Evolutionary conservation across 225 moss, liverwort and hornwort species (phyloP), one percentile per base, ranked within the genome.

Genomic region (Lunularia cruciata): DNA sequence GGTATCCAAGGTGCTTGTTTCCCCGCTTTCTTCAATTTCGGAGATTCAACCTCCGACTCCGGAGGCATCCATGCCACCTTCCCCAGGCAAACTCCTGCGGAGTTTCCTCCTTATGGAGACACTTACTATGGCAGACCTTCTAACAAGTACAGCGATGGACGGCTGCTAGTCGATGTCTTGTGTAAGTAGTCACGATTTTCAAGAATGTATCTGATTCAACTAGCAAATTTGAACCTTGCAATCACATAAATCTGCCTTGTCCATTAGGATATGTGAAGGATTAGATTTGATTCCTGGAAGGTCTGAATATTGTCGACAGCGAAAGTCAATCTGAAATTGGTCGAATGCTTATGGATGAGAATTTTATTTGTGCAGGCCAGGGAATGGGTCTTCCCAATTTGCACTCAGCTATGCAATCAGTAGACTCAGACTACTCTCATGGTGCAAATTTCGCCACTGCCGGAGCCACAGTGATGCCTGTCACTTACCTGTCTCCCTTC

Each of bases 51-150:
- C 10, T 83, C 82, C 1, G 82, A 83, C 19, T 67, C 78, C 18
- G 82, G 82, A 46, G 82, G 78, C 12, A 83, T 83, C 49, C 82
- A 83, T 53, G 67, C 78, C 26, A 71, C 78, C n/a, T 83, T 83
- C 67, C 82, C 82, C 7, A 55, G 37, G 58, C 75, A 75, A 45
- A 75, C 82, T 27, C 82, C 82, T 8, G 75, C 82, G 8, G 82
- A 83, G 65, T 78, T 55, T 20, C 16, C 27, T 39, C 82, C 82
- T 6, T 83, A 83, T 18, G 82, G 82, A 1, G 58, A 65, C 45
- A 78, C 82, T 10, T 75, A 40, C 30, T 75, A 72, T 15, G 78
- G 78, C 28, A 53, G 3, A 60, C 82, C 82, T 2, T 60, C 72
- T 16, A 67, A 63, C 68, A 78, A 75, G 56, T 83, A 69, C 63